These are phyloP conservation scores for Boletus subluridellus DNA, from an alignment of 1,284 basidiomycete genomes.

Conservation along the genomic window DNA sequence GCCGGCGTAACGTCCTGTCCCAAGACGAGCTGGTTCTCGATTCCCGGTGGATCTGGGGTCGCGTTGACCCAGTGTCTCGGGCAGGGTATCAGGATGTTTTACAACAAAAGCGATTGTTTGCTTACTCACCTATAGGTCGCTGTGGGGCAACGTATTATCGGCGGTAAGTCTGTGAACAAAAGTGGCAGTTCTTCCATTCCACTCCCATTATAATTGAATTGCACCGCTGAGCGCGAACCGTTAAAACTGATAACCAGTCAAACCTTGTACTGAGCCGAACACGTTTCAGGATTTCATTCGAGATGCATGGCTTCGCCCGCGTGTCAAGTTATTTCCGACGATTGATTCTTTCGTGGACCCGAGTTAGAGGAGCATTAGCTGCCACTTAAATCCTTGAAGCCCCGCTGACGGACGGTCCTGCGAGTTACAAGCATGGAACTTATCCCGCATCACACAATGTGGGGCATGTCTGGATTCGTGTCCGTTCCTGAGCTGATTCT, in stretches of 20 bases:
- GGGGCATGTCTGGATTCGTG: neutral
- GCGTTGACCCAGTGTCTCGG: neutral
- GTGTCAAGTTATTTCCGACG: neutral
- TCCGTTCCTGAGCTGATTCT: neutral
- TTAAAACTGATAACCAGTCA: neutral
- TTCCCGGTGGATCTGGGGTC: slow-evolving; percentile 8
- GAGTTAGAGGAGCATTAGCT: neutral
- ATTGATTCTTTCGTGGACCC: neutral
- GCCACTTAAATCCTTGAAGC: neutral
- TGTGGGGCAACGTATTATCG: neutral
- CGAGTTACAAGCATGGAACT: slow-evolving; percentile 4
- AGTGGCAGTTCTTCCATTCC: slow-evolving; percentile 4
- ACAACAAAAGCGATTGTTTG: slow-evolving; percentile 1
- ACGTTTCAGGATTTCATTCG: neutral
- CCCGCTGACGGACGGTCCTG: too few relatives aligned
- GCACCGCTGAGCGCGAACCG: neutral
- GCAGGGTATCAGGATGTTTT: neutral
- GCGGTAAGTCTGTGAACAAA: slow-evolving; percentile 1
- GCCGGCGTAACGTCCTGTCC: neutral
- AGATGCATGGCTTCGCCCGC: neutral
- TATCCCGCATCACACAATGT: slow-evolving; percentile 4
- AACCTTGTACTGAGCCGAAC: slow-evolving; percentile 4
- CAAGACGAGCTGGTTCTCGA: neutral
- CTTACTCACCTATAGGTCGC: neutral
- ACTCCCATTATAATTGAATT: slow-evolving; percentile 1